Conservation (phyloP, 2,329 filamentous ascomycete genomes). For the Orbilia ellipsospora region DNA sequence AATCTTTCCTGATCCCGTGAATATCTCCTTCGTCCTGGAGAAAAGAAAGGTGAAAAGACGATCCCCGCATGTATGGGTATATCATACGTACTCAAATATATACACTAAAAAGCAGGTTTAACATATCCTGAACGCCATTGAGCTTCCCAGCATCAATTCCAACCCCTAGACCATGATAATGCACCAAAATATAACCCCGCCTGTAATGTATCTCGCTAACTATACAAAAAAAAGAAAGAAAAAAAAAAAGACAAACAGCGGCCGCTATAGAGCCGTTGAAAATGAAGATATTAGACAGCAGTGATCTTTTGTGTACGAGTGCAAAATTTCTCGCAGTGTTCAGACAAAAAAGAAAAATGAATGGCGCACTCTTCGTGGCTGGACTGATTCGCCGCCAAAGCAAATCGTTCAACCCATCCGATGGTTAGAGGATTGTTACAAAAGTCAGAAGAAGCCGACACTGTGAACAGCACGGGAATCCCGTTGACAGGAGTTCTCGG, state of each 20-base stretch:
- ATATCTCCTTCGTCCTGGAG: too few species aligned
- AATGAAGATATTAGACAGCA: background rate
- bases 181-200: slow-evolving; percentile 2
- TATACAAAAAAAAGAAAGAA: slow-evolving; percentile 16
- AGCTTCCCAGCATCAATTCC: background rate
- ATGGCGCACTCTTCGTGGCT: background rate
- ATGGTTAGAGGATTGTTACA: too few species aligned
- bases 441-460: too few species aligned
- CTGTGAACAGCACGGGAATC: too few species aligned
- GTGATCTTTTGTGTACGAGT: too few species aligned
- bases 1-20: too few species aligned
- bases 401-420: background rate
- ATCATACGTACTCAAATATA: too few species aligned
- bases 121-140: background rate
- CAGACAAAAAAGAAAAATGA: too few species aligned
- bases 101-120: background rate
- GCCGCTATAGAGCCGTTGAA: background rate
- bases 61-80: too few species aligned
- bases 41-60: too few species aligned
- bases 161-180: background rate
- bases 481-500: background rate
- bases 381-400: background rate
- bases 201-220: slow-evolving; percentile 24
- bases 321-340: too few species aligned
- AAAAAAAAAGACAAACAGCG: background rate